Evolutionary conservation across 1,284 basidiomycete species (phyloP).

Genomic region (Xerocomus nothofagi): DNA sequence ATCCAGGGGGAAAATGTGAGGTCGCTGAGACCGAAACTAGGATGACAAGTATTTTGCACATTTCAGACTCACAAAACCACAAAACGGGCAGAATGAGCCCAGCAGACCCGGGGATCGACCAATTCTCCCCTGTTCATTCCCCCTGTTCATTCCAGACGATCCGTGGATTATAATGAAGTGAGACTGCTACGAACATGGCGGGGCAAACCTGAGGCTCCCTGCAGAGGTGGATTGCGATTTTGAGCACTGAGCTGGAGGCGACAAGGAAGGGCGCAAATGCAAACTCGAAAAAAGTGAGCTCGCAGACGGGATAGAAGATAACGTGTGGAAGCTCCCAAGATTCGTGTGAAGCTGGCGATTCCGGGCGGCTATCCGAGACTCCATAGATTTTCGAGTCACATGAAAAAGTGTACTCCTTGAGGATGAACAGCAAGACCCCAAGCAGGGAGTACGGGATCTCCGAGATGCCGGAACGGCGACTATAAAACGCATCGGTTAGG

Average conservation of each 20-base stretch:
- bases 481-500: neutral
- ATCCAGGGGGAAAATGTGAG: too few species aligned
- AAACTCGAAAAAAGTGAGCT: neutral
- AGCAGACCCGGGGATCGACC: neutral
- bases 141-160: neutral
- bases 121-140: neutral
- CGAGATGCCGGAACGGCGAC: neutral
- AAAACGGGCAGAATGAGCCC: neutral
- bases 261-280: neutral
- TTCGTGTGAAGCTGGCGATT: neutral
- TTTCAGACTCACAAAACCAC: neutral
- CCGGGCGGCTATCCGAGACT: neutral
- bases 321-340: too few species aligned
- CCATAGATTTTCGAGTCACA: neutral
- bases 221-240: neutral
- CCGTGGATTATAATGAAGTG: too few species aligned
- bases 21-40: neutral
- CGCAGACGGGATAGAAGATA: neutral
- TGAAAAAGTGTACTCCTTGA: neutral
- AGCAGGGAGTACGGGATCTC: neutral
- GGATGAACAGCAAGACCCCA: neutral
- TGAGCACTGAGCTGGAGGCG: neutral
- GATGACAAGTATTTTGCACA: neutral
- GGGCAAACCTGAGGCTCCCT: too few species aligned
- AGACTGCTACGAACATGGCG: too few species aligned